Base-by-base conservation (phyloP, 352 stramenopile species). In the Pythium chondricola region DNA sequence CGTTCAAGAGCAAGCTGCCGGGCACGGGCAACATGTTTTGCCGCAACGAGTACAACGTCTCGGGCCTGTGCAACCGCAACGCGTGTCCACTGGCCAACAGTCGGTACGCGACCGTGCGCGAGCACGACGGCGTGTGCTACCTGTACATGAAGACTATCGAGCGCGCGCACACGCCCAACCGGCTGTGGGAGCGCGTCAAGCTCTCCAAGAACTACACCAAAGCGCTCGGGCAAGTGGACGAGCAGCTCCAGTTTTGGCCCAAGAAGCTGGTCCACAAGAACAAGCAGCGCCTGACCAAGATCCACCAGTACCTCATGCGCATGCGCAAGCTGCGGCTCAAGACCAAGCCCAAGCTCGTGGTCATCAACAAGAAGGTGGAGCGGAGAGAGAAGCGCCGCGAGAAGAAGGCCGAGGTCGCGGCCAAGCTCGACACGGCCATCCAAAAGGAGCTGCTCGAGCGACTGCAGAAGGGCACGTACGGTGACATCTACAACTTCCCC, bases 401-500 rank as follows among this genome's bases (percentile, higher is more conserved):
- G 78, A 90, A 94, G 65, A 99, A 99, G 74, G 97, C 97, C 20
- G 81, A 98, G 58, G 66, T 85, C 27, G 94, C 93, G 18, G 93
- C 95, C 24, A 97, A 98, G 61, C 78, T 99, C 45, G 93, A 97
- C 63, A 84, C 79, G 39, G 78, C 74, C 36, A 98, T 99, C 61
- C 90, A 99, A 72, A 98, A 97, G 66, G 97, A 99, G 77, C 79
- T 99, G 51, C 82, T 99, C 22, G 93, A 98, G 67, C 85, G 96
- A 32, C 71, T 99, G 52, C 71, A 98, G 56, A 96, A 97, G 63
- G 96, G 95, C 60, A 98, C 95, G 6, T 99, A 99, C 75, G 96
- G 96, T 49, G 96, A 99, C 79, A 98, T 99, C 74, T 99, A 99
- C 81, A 99, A 99, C 72, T 99, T 99, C 74, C 94, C 95, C 37